phyloP scores from a whole-genome alignment of 441 rosid genomes.

The Adansonia rubrostipa region DNA sequence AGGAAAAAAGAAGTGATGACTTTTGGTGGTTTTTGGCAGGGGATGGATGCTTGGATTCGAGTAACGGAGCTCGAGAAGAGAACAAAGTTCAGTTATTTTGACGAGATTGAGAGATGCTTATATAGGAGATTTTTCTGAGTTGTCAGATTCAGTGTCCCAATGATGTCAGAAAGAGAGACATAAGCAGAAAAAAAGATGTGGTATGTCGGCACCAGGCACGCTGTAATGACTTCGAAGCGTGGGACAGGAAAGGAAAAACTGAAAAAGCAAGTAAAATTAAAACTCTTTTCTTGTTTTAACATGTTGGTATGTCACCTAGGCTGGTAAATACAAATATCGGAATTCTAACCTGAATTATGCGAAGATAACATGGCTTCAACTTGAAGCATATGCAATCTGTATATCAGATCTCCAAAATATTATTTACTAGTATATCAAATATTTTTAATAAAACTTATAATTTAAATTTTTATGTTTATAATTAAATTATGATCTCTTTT shows the following conservation, averaged over 20 bases:
- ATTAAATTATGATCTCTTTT: too few relatives aligned
- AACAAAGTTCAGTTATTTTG: neutral
- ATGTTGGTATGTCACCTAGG: neutral
- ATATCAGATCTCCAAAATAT: neutral
- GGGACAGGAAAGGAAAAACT: neutral
- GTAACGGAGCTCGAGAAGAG: neutral
- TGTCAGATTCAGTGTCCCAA: neutral
- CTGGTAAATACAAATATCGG: neutral
- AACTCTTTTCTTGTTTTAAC: neutral
- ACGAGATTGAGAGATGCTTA: neutral
- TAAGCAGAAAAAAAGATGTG: neutral
- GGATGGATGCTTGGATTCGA: conserved; percentile 13
- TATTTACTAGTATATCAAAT: neutral
- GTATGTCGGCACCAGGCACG: conserved; percentile 26
- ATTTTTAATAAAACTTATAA: too few relatives aligned
- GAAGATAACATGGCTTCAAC: conserved; percentile 3
- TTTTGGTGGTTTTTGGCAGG: neutral
- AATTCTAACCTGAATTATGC: neutral
- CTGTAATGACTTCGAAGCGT: neutral
- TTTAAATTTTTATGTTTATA: too few relatives aligned
- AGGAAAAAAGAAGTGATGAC: neutral
- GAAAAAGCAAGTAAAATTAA: neutral
- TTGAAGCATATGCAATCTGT: neutral
- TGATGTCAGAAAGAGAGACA: neutral
- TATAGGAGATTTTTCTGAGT: neutral